A percentile compares a stretch with the other conserved stretches of the same genome.
These are phyloP conservation scores for Pseudonectria foliicola DNA, from an alignment of 2,329 filamentous ascomycete genomes.

Conservation along the genomic window DNA sequence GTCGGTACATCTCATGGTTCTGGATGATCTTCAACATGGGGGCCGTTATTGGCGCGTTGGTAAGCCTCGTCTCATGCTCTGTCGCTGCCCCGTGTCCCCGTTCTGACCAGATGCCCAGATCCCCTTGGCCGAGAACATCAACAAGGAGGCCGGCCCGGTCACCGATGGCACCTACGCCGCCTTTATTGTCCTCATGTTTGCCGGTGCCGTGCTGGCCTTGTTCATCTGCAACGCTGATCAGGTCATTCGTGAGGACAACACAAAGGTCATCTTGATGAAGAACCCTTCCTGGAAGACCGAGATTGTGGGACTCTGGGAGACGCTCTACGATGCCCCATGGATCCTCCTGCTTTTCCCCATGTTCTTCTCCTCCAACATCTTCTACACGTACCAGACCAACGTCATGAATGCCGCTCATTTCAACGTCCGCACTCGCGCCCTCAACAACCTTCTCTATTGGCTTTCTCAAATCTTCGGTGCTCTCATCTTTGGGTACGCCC, in stretches of 20 bases:
- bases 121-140: conserved; percentile 65
- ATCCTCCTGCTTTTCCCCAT: conserved; percentile 38
- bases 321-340: conserved; percentile 28
- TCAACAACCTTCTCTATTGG: conserved; percentile 50
- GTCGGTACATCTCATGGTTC: conserved; percentile 82
- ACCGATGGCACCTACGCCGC: conserved; percentile 44
- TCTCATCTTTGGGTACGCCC: conserved; percentile 37
- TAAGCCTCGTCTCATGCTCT: conserved; percentile 21
- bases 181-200: conserved; percentile 39
- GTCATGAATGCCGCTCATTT: conserved; percentile 48
- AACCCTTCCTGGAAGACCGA: conserved; percentile 29
- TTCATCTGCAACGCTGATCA: conserved; percentile 41
- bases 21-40: conserved; percentile 95
- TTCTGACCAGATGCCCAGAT: conserved; percentile 34
- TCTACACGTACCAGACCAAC: conserved; percentile 52
- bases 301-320: conserved; percentile 35
- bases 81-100: too few species aligned
- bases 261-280: conserved; percentile 27
- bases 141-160: conserved; percentile 44
- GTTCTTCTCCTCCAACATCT: conserved; percentile 49
- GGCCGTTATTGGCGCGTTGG: conserved; percentile 73
- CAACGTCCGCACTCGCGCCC: conserved; percentile 47
- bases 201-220: conserved; percentile 40
- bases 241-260: conserved; percentile 33
- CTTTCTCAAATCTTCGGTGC: conserved; percentile 50